Conservation (phyloP, 73 alveolate species). For the Paramecium biaurelia region DNA sequence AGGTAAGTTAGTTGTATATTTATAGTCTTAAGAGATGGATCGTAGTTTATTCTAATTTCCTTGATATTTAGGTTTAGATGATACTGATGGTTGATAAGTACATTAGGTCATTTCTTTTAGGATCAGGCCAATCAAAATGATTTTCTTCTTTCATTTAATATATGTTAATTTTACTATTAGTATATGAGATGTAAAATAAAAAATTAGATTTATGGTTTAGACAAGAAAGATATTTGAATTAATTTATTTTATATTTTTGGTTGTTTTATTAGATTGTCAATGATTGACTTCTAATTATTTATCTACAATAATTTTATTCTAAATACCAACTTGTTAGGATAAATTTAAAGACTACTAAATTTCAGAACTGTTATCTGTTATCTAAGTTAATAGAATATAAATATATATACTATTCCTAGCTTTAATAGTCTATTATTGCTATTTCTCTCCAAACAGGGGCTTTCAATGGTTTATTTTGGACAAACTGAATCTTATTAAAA, state of each 20-base stretch:
- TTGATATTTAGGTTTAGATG: background rate
- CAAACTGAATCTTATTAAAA: background rate
- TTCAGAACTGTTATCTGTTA: background rate
- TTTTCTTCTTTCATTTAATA: background rate
- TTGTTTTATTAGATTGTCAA: background rate
- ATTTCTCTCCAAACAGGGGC: background rate
- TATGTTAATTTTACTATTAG: background rate
- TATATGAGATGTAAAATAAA: background rate
- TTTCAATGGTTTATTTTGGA: background rate
- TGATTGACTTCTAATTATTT: background rate
- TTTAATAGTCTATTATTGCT: too few species aligned
- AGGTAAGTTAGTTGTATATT: background rate
- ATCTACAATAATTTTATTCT: background rate
- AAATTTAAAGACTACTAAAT: too few species aligned
- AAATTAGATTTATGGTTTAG: background rate
- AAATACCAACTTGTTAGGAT: background rate
- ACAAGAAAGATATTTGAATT: background rate
- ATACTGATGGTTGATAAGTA: constrained; percentile 7
- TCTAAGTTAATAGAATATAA: background rate
- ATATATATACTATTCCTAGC: background rate
- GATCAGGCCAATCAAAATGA: constrained; percentile 45
- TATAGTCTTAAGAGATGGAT: constrained; percentile 28
- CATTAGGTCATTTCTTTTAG: background rate
- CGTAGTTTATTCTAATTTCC: background rate
- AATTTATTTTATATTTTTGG: background rate